Conservation (phyloP, 441 rosid genomes). For the Populus hybrid region DNA sequence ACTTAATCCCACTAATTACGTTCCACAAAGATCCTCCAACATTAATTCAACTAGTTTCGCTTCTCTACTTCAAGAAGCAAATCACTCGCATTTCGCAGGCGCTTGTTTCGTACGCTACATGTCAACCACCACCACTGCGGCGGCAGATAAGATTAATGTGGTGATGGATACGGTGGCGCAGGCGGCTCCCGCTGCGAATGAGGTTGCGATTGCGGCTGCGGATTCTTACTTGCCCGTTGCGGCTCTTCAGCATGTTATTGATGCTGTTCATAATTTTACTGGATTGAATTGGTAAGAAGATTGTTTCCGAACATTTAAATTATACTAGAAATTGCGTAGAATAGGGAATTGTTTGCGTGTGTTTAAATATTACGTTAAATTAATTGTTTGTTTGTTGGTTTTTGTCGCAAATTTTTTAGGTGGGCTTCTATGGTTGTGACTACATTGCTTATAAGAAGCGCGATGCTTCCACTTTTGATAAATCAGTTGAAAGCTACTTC, state of each 20-base stretch:
- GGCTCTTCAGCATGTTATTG: neutral
- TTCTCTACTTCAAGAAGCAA: neutral
- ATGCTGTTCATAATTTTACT: slow-evolving; percentile 2
- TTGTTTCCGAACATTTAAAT: neutral
- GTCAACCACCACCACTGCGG: neutral
- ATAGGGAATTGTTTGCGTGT: neutral
- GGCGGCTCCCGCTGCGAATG: neutral
- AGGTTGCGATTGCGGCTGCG: neutral
- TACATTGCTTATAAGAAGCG: neutral
- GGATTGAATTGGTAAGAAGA: neutral
- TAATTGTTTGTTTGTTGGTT: neutral
- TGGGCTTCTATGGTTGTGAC: neutral
- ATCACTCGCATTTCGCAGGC: neutral
- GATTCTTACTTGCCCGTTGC: neutral
- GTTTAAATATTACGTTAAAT: neutral
- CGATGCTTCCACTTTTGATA: neutral
- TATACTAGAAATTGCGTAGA: neutral
- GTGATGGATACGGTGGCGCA: neutral
- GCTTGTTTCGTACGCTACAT: neutral
- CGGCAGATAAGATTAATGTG: neutral
- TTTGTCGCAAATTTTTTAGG: neutral
- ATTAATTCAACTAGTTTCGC: neutral
- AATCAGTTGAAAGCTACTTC: neutral
- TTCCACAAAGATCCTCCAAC: neutral
- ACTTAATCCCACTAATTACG: neutral